Evolutionary conservation across 225 moss, liverwort and hornwort genomes (phyloP), one percentile per base, ranked within the genome.

Genomic region (Anthoceros angustus): DNA sequence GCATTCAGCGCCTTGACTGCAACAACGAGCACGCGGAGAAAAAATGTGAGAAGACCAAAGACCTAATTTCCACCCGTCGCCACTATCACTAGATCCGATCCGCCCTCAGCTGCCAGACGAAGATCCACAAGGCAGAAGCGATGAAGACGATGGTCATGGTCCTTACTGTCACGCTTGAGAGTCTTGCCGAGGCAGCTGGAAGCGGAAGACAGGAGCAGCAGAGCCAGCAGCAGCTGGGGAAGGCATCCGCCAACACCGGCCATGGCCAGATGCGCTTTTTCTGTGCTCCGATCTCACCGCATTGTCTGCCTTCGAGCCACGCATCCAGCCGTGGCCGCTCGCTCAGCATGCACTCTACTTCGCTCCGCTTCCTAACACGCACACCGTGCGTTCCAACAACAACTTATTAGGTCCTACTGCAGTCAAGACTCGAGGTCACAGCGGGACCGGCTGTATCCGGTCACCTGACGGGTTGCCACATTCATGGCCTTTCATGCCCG

Each of bases 1-100:
- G 55, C 55, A 16, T 68, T 68, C 49, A 68, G 40, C 16, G 68
- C 68, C 39, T 68, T 68, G 18, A 68, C 68, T 68, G 68, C 55
- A 39, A 12, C 43, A 43, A 21, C 12, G 32, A 23, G n/a, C n/a
- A n/a, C n/a, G n/a, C n/a, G n/a, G n/a, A n/a, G n/a, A n/a, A n/a
- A n/a, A n/a, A n/a, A n/a, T n/a, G n/a, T n/a, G n/a, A n/a, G n/a
- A 6, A 25, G 32, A 39, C 8, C 15, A 50, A 14, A 50, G 8
- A 50, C 20, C 49, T 50, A 5, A 50, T 11, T 50, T 20, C 15
- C 16, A 11, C 14, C 5, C 7, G 20, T 50, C 14, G 6, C 10
- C 5, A 5, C 5, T 50, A 50, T 11, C 3, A 14, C 49, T 4
- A 7, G 15, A 16, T 50, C 49, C 15, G 49, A 8, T 50, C 16